Conservation (phyloP, 768 basidiomycete genomes). For the Pleurotus cornucopiae region DNA sequence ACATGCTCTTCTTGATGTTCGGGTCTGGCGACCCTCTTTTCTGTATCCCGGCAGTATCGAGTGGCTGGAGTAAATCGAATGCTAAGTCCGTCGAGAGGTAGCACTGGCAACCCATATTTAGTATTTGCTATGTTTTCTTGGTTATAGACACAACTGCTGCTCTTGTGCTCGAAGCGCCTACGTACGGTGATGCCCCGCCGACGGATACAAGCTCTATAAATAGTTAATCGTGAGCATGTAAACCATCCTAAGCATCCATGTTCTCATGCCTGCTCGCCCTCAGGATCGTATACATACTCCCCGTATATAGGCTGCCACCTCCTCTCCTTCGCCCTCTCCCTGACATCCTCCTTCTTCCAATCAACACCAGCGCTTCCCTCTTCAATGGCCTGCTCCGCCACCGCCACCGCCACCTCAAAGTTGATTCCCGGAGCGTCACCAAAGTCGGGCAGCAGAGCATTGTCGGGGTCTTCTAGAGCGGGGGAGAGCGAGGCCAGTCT, state of each 20-base stretch:
- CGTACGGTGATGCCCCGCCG: no score
- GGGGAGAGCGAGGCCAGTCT: slow-evolving; percentile 77
- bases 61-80: no score
- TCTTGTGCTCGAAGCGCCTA: no score
- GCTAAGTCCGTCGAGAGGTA: no score
- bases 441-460: slow-evolving; percentile 74
- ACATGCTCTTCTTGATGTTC: no score
- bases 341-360: slow-evolving; percentile 58
- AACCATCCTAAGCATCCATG: background rate
- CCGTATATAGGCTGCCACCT: slow-evolving; percentile 67
- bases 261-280: slow-evolving; percentile 30
- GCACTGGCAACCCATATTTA: no score
- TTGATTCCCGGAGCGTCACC: slow-evolving; percentile 68
- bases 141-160: no score
- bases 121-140: no score
- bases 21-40: no score
- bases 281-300: slow-evolving; percentile 60
- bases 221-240: no score
- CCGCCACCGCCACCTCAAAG: slow-evolving; percentile 78
- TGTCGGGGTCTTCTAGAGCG: slow-evolving; percentile 64
- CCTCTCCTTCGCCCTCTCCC: slow-evolving; percentile 42
- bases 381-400: slow-evolving; percentile 71
- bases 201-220: no score
- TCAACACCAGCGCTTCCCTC: slow-evolving; percentile 62
- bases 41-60: no score